These are phyloP conservation scores for Ascoidea rubescens DNA, from an alignment of 805 yeast genomes.

Conservation along the genomic window DNA sequence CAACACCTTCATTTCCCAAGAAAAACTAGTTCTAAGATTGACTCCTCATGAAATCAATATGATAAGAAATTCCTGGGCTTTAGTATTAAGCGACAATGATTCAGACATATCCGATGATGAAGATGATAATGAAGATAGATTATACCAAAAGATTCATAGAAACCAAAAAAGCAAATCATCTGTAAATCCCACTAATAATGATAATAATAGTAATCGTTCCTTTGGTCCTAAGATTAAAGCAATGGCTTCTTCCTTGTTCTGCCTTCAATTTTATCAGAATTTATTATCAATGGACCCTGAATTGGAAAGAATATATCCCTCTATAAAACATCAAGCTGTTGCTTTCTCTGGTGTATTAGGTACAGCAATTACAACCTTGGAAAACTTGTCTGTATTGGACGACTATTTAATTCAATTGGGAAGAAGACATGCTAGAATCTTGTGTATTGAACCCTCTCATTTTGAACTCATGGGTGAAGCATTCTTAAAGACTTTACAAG, in stretches of 20 bases:
- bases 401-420: constrained; percentile 51
- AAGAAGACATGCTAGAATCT: constrained; percentile 59
- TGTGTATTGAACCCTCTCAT: constrained; percentile 59
- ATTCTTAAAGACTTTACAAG: constrained; percentile 50
- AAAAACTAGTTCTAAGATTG: constrained; percentile 17
- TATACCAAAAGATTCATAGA: neutral
- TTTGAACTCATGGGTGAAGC: constrained; percentile 68
- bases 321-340: constrained; percentile 65
- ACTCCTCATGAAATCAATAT: constrained; percentile 19
- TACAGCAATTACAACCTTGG: constrained; percentile 50
- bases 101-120: neutral
- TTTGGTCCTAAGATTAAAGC: constrained; percentile 14
- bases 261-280: constrained; percentile 65
- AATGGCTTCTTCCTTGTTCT: constrained; percentile 47
- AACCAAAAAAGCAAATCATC: no score
- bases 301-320: constrained; percentile 55
- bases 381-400: constrained; percentile 41
- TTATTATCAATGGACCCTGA: constrained; percentile 45
- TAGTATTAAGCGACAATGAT: constrained; percentile 21
- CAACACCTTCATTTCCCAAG: neutral
- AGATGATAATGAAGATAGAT: neutral
- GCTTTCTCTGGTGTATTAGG: constrained; percentile 71
- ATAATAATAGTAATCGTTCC: constrained; percentile 10
- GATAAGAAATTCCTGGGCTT: constrained; percentile 22
- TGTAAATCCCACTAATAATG: neutral